Percentiles rank a stretch among this genome's conserved stretches.
These are phyloP conservation scores for Stephania cephalantha DNA, from an alignment of 164 flowering plant genomes.

Conservation along the genomic window DNA sequence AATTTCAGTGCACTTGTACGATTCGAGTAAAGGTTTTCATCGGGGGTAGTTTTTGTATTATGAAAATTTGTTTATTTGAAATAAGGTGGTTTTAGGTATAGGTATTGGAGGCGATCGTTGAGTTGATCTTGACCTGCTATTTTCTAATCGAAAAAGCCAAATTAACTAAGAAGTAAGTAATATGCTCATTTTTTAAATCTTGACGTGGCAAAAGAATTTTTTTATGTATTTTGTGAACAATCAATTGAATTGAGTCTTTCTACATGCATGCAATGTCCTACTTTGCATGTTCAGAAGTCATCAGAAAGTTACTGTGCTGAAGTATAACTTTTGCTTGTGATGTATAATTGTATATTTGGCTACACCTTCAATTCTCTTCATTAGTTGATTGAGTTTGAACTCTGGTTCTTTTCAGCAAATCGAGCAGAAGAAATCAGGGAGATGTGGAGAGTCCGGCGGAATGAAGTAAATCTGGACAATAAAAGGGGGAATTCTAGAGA, in stretches of 20 bases:
- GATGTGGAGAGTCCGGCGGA: slow-evolving; percentile 81
- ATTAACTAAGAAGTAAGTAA: not conserved
- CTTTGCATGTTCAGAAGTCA: not conserved
- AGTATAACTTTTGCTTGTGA: not conserved
- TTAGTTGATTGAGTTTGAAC: slow-evolving; percentile 9
- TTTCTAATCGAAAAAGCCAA: not conserved
- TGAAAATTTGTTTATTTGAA: not conserved
- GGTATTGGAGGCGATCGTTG: not conserved
- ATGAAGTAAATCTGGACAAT: slow-evolving; percentile 67
- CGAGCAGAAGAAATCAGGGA: slow-evolving; percentile 80
- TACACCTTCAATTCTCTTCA: not conserved
- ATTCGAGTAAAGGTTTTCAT: not conserved
- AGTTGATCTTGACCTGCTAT: not conserved
- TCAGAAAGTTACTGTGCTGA: not conserved
- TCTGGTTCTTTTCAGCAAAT: slow-evolving; percentile 48
- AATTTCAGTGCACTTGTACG: not conserved
- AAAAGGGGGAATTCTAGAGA: slow-evolving; percentile 35
- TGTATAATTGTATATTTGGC: not conserved
- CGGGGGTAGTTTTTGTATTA: not conserved
- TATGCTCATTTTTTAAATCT: not conserved
- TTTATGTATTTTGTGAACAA: not conserved
- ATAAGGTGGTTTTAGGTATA: not conserved
- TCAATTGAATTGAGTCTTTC: not conserved
- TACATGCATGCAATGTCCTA: not conserved
- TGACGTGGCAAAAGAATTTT: not conserved